Evolutionary conservation across 1,284 basidiomycete species (phyloP).

Genomic region (Trametes pubescens): DNA sequence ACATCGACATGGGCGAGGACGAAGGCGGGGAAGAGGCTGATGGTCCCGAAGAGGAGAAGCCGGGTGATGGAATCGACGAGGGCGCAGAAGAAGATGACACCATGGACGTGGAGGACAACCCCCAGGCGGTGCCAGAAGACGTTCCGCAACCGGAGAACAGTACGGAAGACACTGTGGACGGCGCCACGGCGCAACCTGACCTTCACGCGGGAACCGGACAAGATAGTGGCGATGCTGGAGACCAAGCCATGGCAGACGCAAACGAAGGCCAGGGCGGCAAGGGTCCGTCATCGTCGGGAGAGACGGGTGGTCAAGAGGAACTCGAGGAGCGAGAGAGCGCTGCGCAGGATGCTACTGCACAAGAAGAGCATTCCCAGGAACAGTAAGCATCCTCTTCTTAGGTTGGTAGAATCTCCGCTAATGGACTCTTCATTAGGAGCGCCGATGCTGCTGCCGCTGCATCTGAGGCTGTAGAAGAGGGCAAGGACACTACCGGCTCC

Average conservation of each 20-base stretch:
- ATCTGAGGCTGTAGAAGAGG: slow-evolving; percentile 32
- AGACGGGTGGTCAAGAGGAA: slow-evolving; percentile 17
- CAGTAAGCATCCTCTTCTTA: slow-evolving; percentile 19
- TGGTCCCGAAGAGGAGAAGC: slow-evolving; percentile 32
- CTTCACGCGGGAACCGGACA: slow-evolving; percentile 43
- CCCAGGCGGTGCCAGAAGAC: slow-evolving; percentile 31
- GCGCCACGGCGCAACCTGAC: slow-evolving; percentile 51
- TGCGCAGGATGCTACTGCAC: slow-evolving; percentile 12
- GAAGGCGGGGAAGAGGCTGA: slow-evolving; percentile 53
- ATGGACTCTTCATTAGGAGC: slow-evolving; percentile 2
- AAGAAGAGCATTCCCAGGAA: slow-evolving; percentile 20
- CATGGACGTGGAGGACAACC: slow-evolving; percentile 32
- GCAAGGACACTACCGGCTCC: slow-evolving; percentile 46
- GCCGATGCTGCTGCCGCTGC: slow-evolving; percentile 21
- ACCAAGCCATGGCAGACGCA: slow-evolving; percentile 29
- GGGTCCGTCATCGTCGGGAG: slow-evolving; percentile 20
- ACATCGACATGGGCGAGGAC: slow-evolving; percentile 52
- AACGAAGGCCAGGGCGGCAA: slow-evolving; percentile 28
- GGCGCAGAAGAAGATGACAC: slow-evolving; percentile 33
- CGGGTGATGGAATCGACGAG: slow-evolving; percentile 21
- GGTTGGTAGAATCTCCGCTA: background rate
- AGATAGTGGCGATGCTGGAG: slow-evolving; percentile 29
- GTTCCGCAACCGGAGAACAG: slow-evolving; percentile 23
- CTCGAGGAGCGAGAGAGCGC: slow-evolving; percentile 13
- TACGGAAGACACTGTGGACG: slow-evolving; percentile 35